Conservation (phyloP, 2,329 filamentous ascomycete species). For the Microdochium trichocladiopsis region DNA sequence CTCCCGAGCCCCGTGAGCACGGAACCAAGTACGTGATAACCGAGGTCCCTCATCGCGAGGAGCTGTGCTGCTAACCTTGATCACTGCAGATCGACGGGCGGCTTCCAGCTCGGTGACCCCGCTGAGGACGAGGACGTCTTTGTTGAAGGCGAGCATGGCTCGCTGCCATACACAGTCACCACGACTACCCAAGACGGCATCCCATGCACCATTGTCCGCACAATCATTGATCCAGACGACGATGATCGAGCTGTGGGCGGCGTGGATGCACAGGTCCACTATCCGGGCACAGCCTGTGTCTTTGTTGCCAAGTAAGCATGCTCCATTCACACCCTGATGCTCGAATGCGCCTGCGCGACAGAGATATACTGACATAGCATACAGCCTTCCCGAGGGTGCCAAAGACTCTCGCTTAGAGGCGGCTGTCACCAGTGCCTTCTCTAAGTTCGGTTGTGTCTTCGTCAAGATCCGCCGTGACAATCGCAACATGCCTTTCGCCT, state of each 20-base stretch:
- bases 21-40: background rate
- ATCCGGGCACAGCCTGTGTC: constrained; percentile 49
- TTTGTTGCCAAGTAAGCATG: constrained; percentile 59
- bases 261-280: constrained; percentile 43
- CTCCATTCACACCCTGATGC: background rate
- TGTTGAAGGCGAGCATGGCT: background rate
- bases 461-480: constrained; percentile 57
- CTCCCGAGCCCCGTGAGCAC: background rate
- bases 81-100: background rate
- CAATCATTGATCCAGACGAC: background rate
- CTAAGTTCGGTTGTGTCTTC: constrained; percentile 46
- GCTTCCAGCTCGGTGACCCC: background rate
- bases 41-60: background rate
- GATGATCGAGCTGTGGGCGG: constrained; percentile 7
- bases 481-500: constrained; percentile 55
- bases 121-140: background rate
- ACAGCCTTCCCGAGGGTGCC: constrained; percentile 42
- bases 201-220: background rate
- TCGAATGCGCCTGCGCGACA: background rate
- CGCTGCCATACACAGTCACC: background rate
- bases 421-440: constrained; percentile 45
- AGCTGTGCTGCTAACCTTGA: background rate
- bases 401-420: constrained; percentile 43
- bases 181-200: background rate
- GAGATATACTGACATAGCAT: constrained; percentile 6